Percentiles rank a stretch among this genome's conserved stretches.
phyloP scores from a whole-genome alignment of 2,329 filamentous ascomycete species.

The Bipolaris gigantea region DNA sequence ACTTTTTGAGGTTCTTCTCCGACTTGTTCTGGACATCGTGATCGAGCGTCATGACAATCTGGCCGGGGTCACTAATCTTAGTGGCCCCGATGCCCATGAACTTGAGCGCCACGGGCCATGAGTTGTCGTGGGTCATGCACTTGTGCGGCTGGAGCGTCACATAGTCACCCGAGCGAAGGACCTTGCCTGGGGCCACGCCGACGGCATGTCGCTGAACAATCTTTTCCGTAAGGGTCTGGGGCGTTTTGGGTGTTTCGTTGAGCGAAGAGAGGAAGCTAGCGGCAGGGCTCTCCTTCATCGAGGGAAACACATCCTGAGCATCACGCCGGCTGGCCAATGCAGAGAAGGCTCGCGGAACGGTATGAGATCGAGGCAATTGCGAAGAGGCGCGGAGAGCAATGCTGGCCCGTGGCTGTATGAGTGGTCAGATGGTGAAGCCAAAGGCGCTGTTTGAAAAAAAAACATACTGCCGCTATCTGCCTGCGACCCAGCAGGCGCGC shows the following conservation, averaged over 20 bases:
- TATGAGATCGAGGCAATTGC: constrained; percentile 26
- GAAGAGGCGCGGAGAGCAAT: constrained; percentile 31
- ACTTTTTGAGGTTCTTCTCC: constrained; percentile 80
- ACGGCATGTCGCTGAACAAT: constrained; percentile 82
- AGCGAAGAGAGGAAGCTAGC: constrained; percentile 76
- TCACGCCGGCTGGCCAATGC: constrained; percentile 28
- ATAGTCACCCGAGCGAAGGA: constrained; percentile 80
- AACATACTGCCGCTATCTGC: constrained; percentile 28
- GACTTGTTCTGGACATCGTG: constrained; percentile 87
- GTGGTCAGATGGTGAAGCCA: constrained; percentile 16
- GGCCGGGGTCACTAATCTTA: constrained; percentile 68
- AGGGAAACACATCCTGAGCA: constrained; percentile 56
- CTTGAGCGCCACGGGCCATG: constrained; percentile 73
- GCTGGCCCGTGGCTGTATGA: constrained; percentile 29
- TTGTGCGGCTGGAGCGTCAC: constrained; percentile 71
- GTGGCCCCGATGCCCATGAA: constrained; percentile 82
- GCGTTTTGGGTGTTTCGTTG: constrained; percentile 49
- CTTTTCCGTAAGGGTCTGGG: constrained; percentile 89
- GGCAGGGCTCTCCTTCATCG: constrained; percentile 61
- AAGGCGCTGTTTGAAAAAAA: neutral
- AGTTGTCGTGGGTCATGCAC: constrained; percentile 88
- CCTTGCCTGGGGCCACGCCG: constrained; percentile 74
- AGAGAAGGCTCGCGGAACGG: constrained; percentile 32
- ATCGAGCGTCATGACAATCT: constrained; percentile 82
- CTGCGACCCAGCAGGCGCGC: constrained; percentile 38